Evolutionary conservation across 2,329 filamentous ascomycete genomes (phyloP).

Genomic region (Truncatella angustata): DNA sequence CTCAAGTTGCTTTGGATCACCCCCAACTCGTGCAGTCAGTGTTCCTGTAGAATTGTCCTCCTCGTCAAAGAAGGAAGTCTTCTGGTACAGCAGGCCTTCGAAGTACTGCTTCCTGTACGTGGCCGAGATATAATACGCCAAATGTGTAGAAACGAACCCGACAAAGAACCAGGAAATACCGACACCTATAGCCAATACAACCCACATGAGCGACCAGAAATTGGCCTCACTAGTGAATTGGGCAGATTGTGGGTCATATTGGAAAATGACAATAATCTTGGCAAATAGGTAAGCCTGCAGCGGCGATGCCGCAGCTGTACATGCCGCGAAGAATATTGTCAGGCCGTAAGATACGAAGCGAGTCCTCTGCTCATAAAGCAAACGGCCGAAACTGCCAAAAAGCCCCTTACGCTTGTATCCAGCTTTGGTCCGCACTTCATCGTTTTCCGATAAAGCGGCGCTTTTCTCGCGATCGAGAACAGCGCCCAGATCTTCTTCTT

Average conservation of each 20-base stretch:
- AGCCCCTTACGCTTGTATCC: slow-evolving; percentile 39
- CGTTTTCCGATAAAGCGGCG: slow-evolving; percentile 34
- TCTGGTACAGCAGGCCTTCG: slow-evolving; percentile 56
- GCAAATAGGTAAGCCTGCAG: slow-evolving; percentile 56
- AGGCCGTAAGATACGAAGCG: slow-evolving; percentile 50
- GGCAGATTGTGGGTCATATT: slow-evolving; percentile 24
- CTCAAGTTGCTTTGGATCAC: slow-evolving; percentile 59
- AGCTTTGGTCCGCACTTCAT: slow-evolving; percentile 16
- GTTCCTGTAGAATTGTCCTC: slow-evolving; percentile 60
- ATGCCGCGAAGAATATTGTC: slow-evolving; percentile 45
- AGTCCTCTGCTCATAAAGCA: slow-evolving; percentile 55
- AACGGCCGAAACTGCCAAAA: slow-evolving; percentile 51
- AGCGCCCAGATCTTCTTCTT: slow-evolving; percentile 42
- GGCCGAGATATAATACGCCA: slow-evolving; percentile 49
- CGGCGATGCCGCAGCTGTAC: slow-evolving; percentile 43
- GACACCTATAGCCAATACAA: slow-evolving; percentile 52
- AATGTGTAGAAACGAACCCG: slow-evolving; percentile 40
- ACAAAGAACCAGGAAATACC: slow-evolving; percentile 54
- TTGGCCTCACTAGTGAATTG: slow-evolving; percentile 41
- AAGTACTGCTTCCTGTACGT: slow-evolving; percentile 62
- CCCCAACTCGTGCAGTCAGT: slow-evolving; percentile 53
- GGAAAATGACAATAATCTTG: slow-evolving; percentile 50
- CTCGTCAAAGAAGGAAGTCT: slow-evolving; percentile 59
- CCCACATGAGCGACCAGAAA: slow-evolving; percentile 68
- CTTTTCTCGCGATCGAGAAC: slow-evolving; percentile 45